Base-by-base conservation (phyloP, 148 eudicot genomes). In the Vaccinium myrtillus region DNA sequence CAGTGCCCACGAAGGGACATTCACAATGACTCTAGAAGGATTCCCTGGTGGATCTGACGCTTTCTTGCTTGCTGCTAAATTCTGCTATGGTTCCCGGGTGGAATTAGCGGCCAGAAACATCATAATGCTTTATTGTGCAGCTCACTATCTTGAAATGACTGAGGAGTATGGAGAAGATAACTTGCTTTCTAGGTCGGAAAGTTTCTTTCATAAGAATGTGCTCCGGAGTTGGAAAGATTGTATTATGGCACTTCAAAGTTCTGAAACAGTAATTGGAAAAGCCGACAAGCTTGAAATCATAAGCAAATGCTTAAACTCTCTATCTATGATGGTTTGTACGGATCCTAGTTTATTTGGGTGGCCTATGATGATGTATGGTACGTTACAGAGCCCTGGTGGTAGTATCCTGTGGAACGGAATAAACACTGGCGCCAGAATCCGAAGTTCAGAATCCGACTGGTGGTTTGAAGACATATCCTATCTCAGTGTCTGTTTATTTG, bases 301-400 rank as follows among this genome's bases (percentile, higher is more conserved):
- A 12, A 90, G 79, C 77, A 93, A 92, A 87, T 94, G 96, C 84
- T 87, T 91, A 63, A 88, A 87, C 88, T 91, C 96, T 30, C 63
- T 96, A 84, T 90, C 98, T 56, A 92, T 92, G 56, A 96, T 96
- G 99, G 94, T 91, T 32, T 95, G 97, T 83, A 96, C 99, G 21
- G 99, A 96, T 77, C 98, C 92, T 30, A 92, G 96, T 90, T 92
- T 96, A 80, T 96, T 95, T 87, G 99, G 99, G 46, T 96, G 99
- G 99, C 99, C 99, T 21, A 95, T 96, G 99, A 89, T 92, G 94
- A 93, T 95, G 99, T 96, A 95, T 85, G 98, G 98, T 79, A 93
- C 93, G 77, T 91, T 92, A 83, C 99, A 96, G 80, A 96, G 99
- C 87, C 98, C 99, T 7, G 95, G 98, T 54, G 99, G 99, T 73